Conservation (phyloP, 495 filamentous ascomycete species). For the Articulospora tetracladia region DNA sequence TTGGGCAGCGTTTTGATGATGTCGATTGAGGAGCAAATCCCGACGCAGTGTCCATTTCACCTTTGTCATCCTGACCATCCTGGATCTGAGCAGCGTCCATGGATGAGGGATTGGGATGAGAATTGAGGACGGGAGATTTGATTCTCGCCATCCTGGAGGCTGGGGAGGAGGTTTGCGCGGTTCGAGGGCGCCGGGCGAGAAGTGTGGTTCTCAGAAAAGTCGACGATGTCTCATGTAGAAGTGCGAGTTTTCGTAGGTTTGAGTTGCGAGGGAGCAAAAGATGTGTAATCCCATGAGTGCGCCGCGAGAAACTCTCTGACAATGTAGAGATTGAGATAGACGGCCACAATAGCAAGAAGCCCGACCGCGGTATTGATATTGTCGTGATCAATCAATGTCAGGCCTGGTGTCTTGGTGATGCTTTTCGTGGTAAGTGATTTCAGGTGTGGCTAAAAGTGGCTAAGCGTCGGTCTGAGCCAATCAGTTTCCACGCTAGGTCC, state of each 20-base stretch:
- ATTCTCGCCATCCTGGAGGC: background rate
- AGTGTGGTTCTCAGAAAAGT: no score
- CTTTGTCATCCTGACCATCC: background rate
- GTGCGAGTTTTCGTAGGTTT: background rate
- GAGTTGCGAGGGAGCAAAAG: background rate
- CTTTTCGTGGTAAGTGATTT: background rate
- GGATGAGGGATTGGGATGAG: background rate
- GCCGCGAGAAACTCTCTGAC: background rate
- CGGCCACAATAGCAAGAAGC: background rate
- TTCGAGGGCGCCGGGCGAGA: background rate
- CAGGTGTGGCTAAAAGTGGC: background rate
- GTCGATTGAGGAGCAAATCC: no score
- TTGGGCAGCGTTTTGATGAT: background rate
- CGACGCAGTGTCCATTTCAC: no score
- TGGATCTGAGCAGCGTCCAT: background rate
- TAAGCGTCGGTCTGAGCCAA: background rate
- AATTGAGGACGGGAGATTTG: background rate
- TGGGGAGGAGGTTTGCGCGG: background rate
- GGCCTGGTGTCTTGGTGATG: background rate
- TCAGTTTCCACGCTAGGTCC: background rate
- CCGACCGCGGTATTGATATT: background rate
- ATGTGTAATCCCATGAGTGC: background rate
- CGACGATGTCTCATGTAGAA: no score
- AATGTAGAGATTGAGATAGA: background rate
- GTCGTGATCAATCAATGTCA: background rate